Evolutionary conservation across 495 filamentous ascomycete species (phyloP), one percentile per base, ranked within the genome.

Genomic region (Penicillium cinerascens): DNA sequence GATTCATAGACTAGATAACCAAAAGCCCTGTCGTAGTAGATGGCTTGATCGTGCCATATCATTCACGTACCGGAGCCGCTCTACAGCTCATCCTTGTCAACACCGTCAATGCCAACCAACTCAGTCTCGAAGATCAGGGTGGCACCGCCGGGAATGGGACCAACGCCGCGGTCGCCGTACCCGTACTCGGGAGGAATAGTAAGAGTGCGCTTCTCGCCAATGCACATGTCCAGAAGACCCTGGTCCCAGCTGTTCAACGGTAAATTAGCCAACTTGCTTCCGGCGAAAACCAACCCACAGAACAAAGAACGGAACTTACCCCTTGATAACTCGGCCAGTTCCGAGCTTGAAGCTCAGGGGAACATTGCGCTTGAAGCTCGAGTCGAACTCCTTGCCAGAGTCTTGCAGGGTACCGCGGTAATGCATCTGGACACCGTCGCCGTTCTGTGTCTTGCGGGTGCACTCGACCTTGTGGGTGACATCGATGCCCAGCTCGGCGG

Each of bases 121-220:
- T 95, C 90, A 51, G 93, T 97, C 77, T 95, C 89, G 63, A 97
- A 97, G 23, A 97, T 82, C 67, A 96, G 67, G 39, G 88, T 92
- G 59, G 85, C 79, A 21, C 85, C 86, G 2, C 78, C 84, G 16
- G 90, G 89, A 58, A 96, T 96, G 22, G 86, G 83, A 3, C 90
- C 90, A 63, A 89, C 77, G 36, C 67, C 78, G 40, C 83, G 77
- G 55, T 87, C 74, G 17, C 93, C 93, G 66, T 97, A 98, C 35
- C 83, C 93, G 55, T 84, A 78, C 64, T 85, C 82, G 26, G 92
- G 88, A n/a, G 89, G 91, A 46, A 98, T 92, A 18, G 87, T 96
- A 69, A 98, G 72, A 26, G 82, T 92, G 59, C 91, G 82, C 82
- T 91, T 93, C 78, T 98, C 93, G 33, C 93, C 95, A 59, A 96